Evolutionary conservation across 1,284 basidiomycete species (phyloP).

Genomic region (Cutaneotrichosporon cyanovorans): DNA sequence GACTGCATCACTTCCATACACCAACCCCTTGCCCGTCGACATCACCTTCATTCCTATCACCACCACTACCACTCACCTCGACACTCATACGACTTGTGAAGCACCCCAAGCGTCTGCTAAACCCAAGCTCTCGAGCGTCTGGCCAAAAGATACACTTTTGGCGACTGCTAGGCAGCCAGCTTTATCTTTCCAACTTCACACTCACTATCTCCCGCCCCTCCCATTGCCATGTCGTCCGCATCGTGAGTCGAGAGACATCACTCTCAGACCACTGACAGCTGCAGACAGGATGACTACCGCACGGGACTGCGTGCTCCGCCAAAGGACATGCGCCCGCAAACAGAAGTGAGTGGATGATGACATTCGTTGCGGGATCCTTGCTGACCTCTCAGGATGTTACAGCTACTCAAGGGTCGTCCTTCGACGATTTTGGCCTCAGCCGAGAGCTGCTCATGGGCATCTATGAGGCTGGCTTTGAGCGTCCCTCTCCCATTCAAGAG

Average conservation of each 20-base stretch:
- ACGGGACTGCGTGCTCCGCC: constrained; percentile 65
- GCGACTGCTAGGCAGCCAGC: no score
- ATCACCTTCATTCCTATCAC: not conserved
- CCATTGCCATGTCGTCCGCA: constrained; percentile 47
- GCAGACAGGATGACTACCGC: constrained; percentile 27
- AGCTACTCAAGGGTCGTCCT: constrained; percentile 81
- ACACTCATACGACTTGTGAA: no score
- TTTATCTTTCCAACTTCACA: no score
- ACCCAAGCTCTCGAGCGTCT: no score
- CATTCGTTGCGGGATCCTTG: not conserved
- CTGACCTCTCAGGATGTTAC: constrained; percentile 61
- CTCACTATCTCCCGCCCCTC: no score
- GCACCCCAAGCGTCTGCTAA: no score
- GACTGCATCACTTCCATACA: not conserved
- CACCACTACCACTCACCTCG: not conserved
- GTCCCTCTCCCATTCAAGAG: constrained; percentile 96
- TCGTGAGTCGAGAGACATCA: constrained; percentile 25
- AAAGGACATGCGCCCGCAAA: constrained; percentile 87
- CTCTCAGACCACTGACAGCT: not conserved
- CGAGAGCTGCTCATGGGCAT: constrained; percentile 84
- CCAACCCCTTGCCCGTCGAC: not conserved
- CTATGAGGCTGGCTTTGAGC: constrained; percentile 94
- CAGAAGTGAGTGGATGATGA: constrained; percentile 52
- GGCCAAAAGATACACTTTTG: no score
- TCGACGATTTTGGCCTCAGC: constrained; percentile 75